Base-by-base conservation (phyloP, 108 stramenopile genomes). In the Fragilariopsis cylindrus region DNA sequence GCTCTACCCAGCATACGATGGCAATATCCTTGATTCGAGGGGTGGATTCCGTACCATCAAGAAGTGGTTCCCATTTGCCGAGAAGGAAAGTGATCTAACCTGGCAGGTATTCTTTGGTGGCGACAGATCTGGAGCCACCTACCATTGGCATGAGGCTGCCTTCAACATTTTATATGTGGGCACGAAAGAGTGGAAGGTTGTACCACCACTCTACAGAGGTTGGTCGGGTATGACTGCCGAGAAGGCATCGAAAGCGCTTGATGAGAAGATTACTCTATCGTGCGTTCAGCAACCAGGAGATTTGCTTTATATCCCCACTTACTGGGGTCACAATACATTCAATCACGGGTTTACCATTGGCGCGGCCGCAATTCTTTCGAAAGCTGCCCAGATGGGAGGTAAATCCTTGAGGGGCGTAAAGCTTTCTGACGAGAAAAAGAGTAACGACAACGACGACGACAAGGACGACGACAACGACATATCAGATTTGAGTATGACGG, bases 341-440 rank as follows among this genome's bases (percentile, higher is more conserved):
- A 75, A 75, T 30, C 74, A 69, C 44, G 74, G 74, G 12, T 75
- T 75, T 69, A 55, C 67, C 42, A 75, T 75, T 58, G 74, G 74
- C 46, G 73, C 64, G 5, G 73, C 73, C 4, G 64, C 46, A 4
- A 74, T 74, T 74, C 39, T 63, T n/a, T 3, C 9, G 42, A 13
- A 40, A 40, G 5, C 16, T 40, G 40, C 19, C 19, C 71, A 64
- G 60, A 21, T 30, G 19, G 39, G 67, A 5, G 19, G 40, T 47
- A 13, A 39, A 50, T 40, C 67, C 43, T 63, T 13, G 4, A 41
- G 62, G 62, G 62, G 62, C 30, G 30, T 30, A 30, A 30, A 30
- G 30, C 30, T 30, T 30, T 1, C 30, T 30, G 30, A 30, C 0
- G 30, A 30, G 30, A 60, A 8, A 40, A 60, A 60, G 58, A 60